Evolutionary conservation across 2,329 filamentous ascomycete species (phyloP).

Genomic region (Stagonosporopsis rhizophila): DNA sequence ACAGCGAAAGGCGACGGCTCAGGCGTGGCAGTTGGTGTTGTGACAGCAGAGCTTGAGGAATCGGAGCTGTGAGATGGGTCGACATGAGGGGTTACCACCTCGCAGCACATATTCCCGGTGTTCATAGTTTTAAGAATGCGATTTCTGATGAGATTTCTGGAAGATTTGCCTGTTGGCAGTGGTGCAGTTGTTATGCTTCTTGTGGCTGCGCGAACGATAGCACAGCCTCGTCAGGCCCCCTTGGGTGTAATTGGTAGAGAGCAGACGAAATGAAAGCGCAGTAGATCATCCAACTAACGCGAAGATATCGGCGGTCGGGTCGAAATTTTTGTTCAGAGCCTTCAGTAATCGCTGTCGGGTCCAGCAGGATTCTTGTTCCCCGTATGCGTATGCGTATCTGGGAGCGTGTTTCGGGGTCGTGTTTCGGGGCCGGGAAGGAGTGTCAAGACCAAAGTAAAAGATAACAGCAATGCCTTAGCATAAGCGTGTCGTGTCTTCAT

Average conservation of each 20-base stretch:
- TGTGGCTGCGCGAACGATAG: background rate
- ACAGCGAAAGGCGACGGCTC: conserved; percentile 3
- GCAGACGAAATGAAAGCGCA: background rate
- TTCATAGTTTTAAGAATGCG: conserved; percentile 1
- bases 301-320: background rate
- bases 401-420: too few species aligned
- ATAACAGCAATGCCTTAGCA: background rate
- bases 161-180: background rate
- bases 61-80: conserved; percentile 7
- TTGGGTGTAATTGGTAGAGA: conserved; percentile 5
- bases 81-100: conserved; percentile 8
- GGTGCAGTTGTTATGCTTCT: background rate
- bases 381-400: conserved; percentile 8
- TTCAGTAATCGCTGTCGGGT: conserved; percentile 1
- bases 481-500: background rate
- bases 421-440: background rate
- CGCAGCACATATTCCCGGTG: conserved; percentile 9
- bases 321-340: background rate
- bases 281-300: background rate
- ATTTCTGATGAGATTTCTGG: background rate
- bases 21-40: conserved; percentile 8
- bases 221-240: conserved; percentile 21
- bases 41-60: conserved; percentile 4
- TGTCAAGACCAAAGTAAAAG: background rate
- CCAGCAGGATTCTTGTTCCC: conserved; percentile 6